Evolutionary conservation across 2,329 filamentous ascomycete species (phyloP).

Genomic region (Monosporascus sp.): DNA sequence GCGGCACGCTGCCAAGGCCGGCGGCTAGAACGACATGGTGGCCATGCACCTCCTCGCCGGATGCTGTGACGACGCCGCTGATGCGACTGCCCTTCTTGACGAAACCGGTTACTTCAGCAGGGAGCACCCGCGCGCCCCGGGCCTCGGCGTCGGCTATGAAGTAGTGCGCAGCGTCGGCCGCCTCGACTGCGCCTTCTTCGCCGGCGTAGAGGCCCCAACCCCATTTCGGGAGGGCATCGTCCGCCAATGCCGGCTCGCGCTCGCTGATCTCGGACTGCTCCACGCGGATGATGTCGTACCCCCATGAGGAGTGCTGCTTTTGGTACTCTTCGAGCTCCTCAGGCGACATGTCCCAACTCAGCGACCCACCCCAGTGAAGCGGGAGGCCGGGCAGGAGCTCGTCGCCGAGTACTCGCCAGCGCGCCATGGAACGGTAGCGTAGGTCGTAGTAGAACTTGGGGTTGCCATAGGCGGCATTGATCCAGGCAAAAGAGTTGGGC

Average conservation of each 20-base stretch:
- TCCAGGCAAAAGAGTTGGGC: constrained; percentile 28
- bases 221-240: constrained; percentile 16
- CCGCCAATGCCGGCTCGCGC: constrained; percentile 17
- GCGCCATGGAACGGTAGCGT: constrained; percentile 21
- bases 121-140: constrained; percentile 9
- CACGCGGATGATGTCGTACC: constrained; percentile 20
- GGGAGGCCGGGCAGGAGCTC: constrained; percentile 16
- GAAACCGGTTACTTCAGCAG: constrained; percentile 10
- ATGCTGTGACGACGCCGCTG: constrained; percentile 11
- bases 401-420: constrained; percentile 18
- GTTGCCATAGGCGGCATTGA: constrained; percentile 24
- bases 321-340: constrained; percentile 18
- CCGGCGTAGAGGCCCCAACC: constrained; percentile 12
- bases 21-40: constrained; percentile 27
- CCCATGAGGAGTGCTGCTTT: constrained; percentile 19
- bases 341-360: constrained; percentile 18
- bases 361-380: constrained; percentile 19
- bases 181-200: constrained; percentile 26
- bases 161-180: constrained; percentile 18
- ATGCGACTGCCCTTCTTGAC: constrained; percentile 8
- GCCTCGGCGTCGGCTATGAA: constrained; percentile 14
- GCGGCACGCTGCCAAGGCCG: constrained; percentile 20
- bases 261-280: constrained; percentile 12
- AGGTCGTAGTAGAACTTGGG: constrained; percentile 24
- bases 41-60: constrained; percentile 9